Base-by-base conservation (phyloP, 2,329 filamentous ascomycete species). In the Ophiognomonia clavigignenti-juglandacearum region DNA sequence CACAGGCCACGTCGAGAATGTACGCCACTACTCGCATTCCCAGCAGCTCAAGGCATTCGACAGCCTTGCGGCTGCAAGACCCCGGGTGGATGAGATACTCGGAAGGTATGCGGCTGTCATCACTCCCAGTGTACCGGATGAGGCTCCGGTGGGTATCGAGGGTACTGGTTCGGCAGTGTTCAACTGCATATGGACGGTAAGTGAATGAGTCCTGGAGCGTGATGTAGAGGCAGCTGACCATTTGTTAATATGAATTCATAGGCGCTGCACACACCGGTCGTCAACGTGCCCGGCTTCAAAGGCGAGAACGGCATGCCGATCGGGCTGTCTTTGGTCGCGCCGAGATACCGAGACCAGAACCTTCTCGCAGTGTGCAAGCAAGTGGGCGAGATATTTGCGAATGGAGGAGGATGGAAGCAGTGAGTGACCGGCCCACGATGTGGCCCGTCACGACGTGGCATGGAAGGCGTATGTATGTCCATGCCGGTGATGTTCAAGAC, bases 271-370 rank as follows among this genome's bases (percentile, higher is more conserved):
- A 75, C 70, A 1, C 82, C 82, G 0, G 77, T 80, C 0, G 61
- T 85, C 16, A 85, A 85, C 50, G 60, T 86, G 0, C 80, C 81
- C 0, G 82, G 80, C 0, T 85, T 86, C 53, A 61, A 68, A 29
- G 81, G 82, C 0, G 66, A 67, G 23, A 68, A 75, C 48, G 72
- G 68, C 0, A 61, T 86, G 69, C 83, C 82, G 0, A 70, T 86
- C 29, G 82, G 83, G 0, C 53, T 81, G 19, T 77, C 74, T 0
- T 56, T 80, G 1, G 71, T 80, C 0, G 67, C 66, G 0, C 64
- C 70, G 1, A 61, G 74, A 20, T 77, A 71, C 51, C 52, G 57
- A 4, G 73, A 78, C 52, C 59, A 63, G 36, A 65, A 64, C 44
- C 54, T 75, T 20, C 54, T 77, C 22, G 52, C 56, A 11, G 66